Percentiles rank a stretch among this genome's conserved stretches.
Evolutionary conservation across 2,329 filamentous ascomycete species (phyloP).

Genomic region (Aspergillus bombycis): DNA sequence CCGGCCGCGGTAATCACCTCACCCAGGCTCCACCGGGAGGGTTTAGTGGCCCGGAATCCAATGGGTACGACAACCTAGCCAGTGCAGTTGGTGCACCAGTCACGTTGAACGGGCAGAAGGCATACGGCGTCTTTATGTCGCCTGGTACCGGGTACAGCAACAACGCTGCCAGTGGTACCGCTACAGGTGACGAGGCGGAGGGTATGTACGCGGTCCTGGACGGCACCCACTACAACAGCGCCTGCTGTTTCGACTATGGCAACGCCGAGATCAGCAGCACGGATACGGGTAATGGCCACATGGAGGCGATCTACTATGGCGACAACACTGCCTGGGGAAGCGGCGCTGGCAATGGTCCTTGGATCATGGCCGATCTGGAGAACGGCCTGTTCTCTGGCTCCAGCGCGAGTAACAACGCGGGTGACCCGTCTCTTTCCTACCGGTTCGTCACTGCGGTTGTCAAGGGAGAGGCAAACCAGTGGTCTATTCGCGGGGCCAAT

Average conservation of each 20-base stretch:
- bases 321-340: constrained; percentile 57
- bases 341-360: constrained; percentile 63
- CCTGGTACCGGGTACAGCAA: constrained; percentile 68
- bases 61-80: constrained; percentile 64
- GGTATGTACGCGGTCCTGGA: constrained; percentile 41
- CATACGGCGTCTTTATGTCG: constrained; percentile 65
- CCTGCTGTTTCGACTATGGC: constrained; percentile 58
- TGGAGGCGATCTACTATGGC: constrained; percentile 71
- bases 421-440: constrained; percentile 55
- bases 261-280: constrained; percentile 57
- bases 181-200: constrained; percentile 56
- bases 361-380: constrained; percentile 72
- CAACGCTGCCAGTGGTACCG: constrained; percentile 56
- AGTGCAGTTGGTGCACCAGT: constrained; percentile 64
- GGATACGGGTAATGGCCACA: constrained; percentile 65
- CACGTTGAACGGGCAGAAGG: constrained; percentile 62
- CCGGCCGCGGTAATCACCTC: constrained; percentile 63
- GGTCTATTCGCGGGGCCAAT: constrained; percentile 64
- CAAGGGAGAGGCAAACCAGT: constrained; percentile 60
- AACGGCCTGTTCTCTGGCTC: constrained; percentile 66
- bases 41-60: constrained; percentile 58
- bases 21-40: constrained; percentile 63
- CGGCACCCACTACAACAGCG: constrained; percentile 38
- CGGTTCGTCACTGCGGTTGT: constrained; percentile 62
- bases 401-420: constrained; percentile 51